phyloP scores from a whole-genome alignment of 208 protist genomes.

The Leishmania turanica region DNA sequence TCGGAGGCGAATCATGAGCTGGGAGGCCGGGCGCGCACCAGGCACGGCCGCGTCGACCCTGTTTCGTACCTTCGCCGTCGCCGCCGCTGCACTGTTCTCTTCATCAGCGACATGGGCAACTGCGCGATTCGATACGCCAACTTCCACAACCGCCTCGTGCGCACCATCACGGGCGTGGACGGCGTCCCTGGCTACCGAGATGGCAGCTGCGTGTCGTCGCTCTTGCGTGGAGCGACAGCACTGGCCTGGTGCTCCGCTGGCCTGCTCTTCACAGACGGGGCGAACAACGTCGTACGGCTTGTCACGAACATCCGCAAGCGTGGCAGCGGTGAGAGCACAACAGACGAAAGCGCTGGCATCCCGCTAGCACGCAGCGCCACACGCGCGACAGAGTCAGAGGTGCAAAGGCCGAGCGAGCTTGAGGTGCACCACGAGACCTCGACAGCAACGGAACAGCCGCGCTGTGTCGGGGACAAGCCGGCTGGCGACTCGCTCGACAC shows the following conservation, averaged over 20 bases:
- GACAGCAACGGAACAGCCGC: neutral
- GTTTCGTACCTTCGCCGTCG: neutral
- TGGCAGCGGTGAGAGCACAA: neutral
- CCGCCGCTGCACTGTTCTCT: conserved; percentile 46
- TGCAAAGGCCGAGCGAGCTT: no score
- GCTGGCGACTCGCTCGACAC: neutral
- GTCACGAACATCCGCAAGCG: conserved; percentile 39
- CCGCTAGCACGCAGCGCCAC: neutral
- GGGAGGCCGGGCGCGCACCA: neutral
- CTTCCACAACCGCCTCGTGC: conserved; percentile 61
- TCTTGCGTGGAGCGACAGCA: conserved; percentile 51
- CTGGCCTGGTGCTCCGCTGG: conserved; percentile 64
- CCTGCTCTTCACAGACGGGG: conserved; percentile 67
- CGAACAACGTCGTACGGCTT: conserved; percentile 67
- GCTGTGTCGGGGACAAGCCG: neutral
- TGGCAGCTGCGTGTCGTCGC: conserved; percentile 51
- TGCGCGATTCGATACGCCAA: conserved; percentile 72
- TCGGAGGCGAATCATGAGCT: neutral
- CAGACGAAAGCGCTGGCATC: neutral
- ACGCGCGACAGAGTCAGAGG: neutral
- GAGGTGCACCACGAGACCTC: neutral
- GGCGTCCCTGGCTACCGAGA: conserved; percentile 81
- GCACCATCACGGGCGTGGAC: conserved; percentile 70
- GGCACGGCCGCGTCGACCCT: conserved; percentile 9
- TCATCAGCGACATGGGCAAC: conserved; percentile 84